Base-by-base conservation (phyloP, 148 eudicot species). In the Amaranthus palmeri region DNA sequence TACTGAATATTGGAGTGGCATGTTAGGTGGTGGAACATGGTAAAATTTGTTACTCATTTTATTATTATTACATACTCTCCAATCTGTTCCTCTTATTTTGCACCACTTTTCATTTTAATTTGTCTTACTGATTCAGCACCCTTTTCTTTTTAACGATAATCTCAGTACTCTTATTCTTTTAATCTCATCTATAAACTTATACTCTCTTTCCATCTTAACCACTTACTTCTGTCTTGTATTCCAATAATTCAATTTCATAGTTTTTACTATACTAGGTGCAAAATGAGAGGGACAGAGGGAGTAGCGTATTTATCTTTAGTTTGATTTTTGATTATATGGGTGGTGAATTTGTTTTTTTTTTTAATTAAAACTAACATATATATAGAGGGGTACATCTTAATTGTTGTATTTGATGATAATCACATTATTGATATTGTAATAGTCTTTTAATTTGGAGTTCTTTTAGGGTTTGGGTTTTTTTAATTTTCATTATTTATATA, bases 21-120 rank as follows among this genome's bases (percentile, higher is more conserved):
- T 81, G 84, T 71, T 84, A 55, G 86, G 86, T 68, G 86, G 86
- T 77, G 86, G 84, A 60, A 67, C 82, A 59, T 84, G 86, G 86
- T 84, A 75, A 77, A 54, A 62, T 44, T 10, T 48, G 8, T 3
- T 3, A 25, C 36, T 25, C 36, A 25, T 25, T 25, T 25, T 25
- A 25, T 25, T 25, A 25, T 25, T 25, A 25, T 25, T 25, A 25
- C 36, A 25, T 25, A 25, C 36, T 25, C 36, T 25, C 36, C 2
- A 25, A 25, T 25, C 36, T 25, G 36, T 25, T 0, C 36, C 36
- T 25, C 1, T 25, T 25, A 25, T 25, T 25, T 25, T 25, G 36
- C 36, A 25, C 36, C 36, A 25, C 36, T 25, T 25, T 25, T 25
- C 36, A 25, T 25, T 25, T 25, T 25, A 25, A 73, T 17, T 61